Evolutionary conservation across 768 basidiomycete species (phyloP).

Genomic region (Mycena vulgaris): DNA sequence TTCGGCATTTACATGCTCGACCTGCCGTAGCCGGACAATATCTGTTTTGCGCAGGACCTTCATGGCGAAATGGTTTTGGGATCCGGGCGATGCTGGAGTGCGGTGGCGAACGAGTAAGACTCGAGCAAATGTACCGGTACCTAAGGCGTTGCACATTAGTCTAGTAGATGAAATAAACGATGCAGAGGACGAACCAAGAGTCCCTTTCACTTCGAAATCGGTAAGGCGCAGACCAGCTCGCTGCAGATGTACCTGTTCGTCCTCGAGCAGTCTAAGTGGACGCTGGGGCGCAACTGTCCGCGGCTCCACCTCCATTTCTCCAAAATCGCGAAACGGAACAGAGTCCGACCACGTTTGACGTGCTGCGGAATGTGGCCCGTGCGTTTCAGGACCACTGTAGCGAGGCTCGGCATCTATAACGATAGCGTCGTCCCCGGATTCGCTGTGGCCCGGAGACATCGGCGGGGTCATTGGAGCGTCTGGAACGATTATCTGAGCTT

Average conservation of each 20-base stretch:
- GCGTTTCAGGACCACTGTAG: conserved; percentile 49
- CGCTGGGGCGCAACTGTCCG: conserved; percentile 46
- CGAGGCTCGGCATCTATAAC: conserved; percentile 57
- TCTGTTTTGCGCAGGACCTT: conserved; percentile 91
- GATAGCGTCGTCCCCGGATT: conserved; percentile 54
- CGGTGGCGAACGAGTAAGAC: conserved; percentile 91
- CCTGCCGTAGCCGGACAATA: conserved; percentile 91
- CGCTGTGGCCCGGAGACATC: conserved; percentile 71
- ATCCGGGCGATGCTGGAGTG: conserved; percentile 60
- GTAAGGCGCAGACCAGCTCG: conserved; percentile 75
- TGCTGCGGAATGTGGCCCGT: conserved; percentile 31
- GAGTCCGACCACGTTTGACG: conserved; percentile 28
- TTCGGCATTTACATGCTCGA: conserved; percentile 98
- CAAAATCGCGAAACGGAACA: conserved; percentile 38
- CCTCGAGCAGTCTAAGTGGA: conserved; percentile 76
- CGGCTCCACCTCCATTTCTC: conserved; percentile 47
- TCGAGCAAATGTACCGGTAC: conserved; percentile 96
- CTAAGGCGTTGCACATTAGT: conserved; percentile 55
- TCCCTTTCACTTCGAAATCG: conserved; percentile 87
- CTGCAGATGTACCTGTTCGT: conserved; percentile 77
- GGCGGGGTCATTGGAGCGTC: conserved; percentile 82
- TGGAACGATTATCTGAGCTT: conserved; percentile 59
- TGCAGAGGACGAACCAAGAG: conserved; percentile 69
- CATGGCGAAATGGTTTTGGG: conserved; percentile 85
- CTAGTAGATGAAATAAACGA: conserved; percentile 18